These are phyloP conservation scores for Starmerella cellae DNA, from an alignment of 805 yeast species.

Conservation along the genomic window DNA sequence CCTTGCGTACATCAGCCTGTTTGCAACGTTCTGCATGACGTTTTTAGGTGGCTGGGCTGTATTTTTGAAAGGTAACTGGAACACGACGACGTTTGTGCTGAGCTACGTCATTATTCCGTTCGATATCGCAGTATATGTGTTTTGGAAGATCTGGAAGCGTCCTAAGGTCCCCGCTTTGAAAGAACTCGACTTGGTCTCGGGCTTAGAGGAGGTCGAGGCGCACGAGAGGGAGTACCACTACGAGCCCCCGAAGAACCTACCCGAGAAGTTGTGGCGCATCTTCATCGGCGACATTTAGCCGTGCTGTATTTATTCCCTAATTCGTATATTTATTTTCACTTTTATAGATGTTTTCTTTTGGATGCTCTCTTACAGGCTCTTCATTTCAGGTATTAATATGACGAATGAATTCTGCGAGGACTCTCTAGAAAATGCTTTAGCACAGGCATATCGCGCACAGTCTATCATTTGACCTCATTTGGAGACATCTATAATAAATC, in stretches of 20 bases:
- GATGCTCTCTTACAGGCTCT: too few species aligned
- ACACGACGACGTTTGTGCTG: conserved; percentile 47
- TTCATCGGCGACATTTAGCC: conserved; percentile 16
- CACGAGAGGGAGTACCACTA: conserved; percentile 33
- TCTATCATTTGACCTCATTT: too few species aligned
- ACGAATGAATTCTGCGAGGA: too few species aligned
- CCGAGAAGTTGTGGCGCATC: conserved; percentile 35
- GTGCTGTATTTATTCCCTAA: neutral
- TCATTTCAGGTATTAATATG: too few species aligned
- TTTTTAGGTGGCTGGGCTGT: conserved; percentile 56
- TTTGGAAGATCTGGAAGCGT: conserved; percentile 41
- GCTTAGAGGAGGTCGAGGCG: conserved; percentile 44
- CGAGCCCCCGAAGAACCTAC: conserved; percentile 35
- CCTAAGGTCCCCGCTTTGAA: conserved; percentile 35
- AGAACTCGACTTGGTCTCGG: conserved; percentile 43
- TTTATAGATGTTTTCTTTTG: neutral
- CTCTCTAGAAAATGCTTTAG: too few species aligned
- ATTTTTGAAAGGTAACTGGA: conserved; percentile 56
- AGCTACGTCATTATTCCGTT: conserved; percentile 61
- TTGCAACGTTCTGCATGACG: conserved; percentile 38
- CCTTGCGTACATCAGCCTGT: conserved; percentile 38
- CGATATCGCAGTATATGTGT: conserved; percentile 35
- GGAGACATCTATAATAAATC: too few species aligned
- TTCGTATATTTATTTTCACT: neutral
- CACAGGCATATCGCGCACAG: too few species aligned